A percentile compares a stretch with the other conserved stretches of the same genome.
Evolutionary conservation across 2,329 filamentous ascomycete genomes (phyloP).

Genomic region (Ambrosiella cleistominuta): DNA sequence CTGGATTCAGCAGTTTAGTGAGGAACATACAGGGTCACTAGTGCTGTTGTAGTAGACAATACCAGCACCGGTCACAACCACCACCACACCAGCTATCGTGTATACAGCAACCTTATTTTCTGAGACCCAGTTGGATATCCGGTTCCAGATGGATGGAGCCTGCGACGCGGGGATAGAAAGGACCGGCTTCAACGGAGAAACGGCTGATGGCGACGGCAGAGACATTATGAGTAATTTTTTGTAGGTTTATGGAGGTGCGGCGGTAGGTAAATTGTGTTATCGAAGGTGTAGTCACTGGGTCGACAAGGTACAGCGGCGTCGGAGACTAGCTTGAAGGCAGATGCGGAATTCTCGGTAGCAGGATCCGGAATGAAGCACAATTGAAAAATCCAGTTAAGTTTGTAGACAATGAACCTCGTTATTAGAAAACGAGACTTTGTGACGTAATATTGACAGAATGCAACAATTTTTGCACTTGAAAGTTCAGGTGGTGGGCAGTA

Average conservation of each 20-base stretch:
- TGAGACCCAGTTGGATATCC: conserved; percentile 76
- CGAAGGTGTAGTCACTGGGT: neutral
- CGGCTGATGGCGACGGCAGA: conserved; percentile 12
- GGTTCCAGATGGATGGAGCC: conserved; percentile 56
- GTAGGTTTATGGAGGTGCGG: neutral
- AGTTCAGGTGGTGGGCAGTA: too few species aligned
- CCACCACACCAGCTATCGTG: conserved; percentile 84
- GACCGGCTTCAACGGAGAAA: conserved; percentile 10
- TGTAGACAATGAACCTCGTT: neutral
- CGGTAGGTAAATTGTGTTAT: neutral
- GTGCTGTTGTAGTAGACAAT: conserved; percentile 73
- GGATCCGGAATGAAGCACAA: neutral
- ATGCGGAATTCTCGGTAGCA: neutral
- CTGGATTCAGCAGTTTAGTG: neutral
- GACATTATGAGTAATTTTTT: conserved; percentile 5
- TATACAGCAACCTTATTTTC: conserved; percentile 94
- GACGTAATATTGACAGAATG: too few species aligned
- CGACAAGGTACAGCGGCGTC: neutral
- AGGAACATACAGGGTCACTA: conserved; percentile 32
- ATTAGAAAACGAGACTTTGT: too few species aligned
- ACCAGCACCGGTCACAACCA: conserved; percentile 80
- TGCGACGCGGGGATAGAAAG: conserved; percentile 12
- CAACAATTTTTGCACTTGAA: too few species aligned
- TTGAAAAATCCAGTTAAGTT: neutral
- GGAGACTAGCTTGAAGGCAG: neutral